phyloP scores from a whole-genome alignment of 192 early-diverging fungal genomes.

The Podila epicladia region DNA sequence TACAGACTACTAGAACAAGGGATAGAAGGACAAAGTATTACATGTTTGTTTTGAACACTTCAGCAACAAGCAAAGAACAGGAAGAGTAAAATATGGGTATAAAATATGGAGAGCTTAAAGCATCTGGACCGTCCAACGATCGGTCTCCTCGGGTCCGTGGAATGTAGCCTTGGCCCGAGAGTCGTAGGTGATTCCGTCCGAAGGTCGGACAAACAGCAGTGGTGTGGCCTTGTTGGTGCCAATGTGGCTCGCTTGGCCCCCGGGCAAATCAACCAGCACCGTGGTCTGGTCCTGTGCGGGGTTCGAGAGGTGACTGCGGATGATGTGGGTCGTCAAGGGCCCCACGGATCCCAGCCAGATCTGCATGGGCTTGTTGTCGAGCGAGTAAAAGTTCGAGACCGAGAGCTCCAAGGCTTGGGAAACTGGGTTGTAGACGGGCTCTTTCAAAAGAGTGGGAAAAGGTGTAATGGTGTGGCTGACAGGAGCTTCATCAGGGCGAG shows the following conservation, averaged over 20 bases:
- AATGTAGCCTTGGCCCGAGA: conserved; percentile 44
- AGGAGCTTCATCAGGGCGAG: conserved; percentile 10
- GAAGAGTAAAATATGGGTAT: conserved; percentile 4
- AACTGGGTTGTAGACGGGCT: conserved; percentile 50
- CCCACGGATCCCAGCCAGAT: conserved; percentile 62
- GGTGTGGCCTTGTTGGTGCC: conserved; percentile 25
- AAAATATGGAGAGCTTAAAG: conserved; percentile 5
- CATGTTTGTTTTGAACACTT: too few relatives aligned
- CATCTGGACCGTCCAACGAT: conserved; percentile 40
- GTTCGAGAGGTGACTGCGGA: conserved; percentile 13
- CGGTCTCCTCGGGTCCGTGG: conserved; percentile 24
- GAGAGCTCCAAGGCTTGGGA: conserved; percentile 55
- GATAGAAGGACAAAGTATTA: not conserved
- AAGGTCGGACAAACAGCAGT: conserved; percentile 33
- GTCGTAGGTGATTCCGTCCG: conserved; percentile 45
- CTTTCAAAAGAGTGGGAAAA: conserved; percentile 46
- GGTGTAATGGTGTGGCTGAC: conserved; percentile 38
- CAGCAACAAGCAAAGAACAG: conserved; percentile 2
- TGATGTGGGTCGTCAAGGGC: conserved; percentile 48
- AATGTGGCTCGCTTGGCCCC: not conserved
- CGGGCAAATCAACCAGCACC: conserved; percentile 32
- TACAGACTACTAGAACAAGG: not conserved
- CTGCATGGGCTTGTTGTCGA: conserved; percentile 41
- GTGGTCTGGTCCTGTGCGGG: conserved; percentile 27
- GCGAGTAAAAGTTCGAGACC: conserved; percentile 51